Conservation (phyloP, 163 green algal species). For the Chlamydomonas reinhardtii region DNA sequence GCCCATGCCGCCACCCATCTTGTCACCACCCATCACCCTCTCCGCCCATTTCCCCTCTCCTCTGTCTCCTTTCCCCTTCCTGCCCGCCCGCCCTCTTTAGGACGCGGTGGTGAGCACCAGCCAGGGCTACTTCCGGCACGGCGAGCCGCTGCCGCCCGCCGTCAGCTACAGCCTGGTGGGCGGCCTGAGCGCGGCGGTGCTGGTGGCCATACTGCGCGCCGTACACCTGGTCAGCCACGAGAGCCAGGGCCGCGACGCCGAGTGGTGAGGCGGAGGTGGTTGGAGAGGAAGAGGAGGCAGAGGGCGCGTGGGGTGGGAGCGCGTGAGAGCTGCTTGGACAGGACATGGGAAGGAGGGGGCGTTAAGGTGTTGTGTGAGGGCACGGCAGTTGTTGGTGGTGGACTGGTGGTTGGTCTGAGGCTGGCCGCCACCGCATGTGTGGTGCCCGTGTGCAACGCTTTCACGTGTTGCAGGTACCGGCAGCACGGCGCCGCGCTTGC, state of each 20-base stretch:
- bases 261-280: conserved; percentile 25
- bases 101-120: conserved; percentile 39
- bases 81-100: background rate
- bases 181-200: conserved; percentile 18
- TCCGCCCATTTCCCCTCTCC: background rate
- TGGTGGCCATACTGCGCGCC: conserved; percentile 30
- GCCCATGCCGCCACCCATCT: no score
- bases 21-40: no score
- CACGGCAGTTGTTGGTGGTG: no score
- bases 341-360: no score
- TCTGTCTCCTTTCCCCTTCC: background rate
- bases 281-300: no score
- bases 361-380: no score
- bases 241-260: conserved; percentile 9
- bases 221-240: conserved; percentile 45
- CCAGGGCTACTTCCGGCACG: conserved; percentile 39
- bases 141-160: conserved; percentile 36
- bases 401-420: no score
- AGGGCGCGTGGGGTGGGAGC: background rate
- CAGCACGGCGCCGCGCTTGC: conserved; percentile 41
- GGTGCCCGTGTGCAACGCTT: no score
- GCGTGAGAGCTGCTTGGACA: no score
- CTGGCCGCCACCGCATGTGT: no score
- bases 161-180: conserved; percentile 16
- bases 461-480: conserved; percentile 26